A percentile compares a stretch with the other conserved stretches of the same genome.
Conservation (phyloP, 1,284 basidiomycete genomes). For the Chalciporus piperatoides region DNA sequence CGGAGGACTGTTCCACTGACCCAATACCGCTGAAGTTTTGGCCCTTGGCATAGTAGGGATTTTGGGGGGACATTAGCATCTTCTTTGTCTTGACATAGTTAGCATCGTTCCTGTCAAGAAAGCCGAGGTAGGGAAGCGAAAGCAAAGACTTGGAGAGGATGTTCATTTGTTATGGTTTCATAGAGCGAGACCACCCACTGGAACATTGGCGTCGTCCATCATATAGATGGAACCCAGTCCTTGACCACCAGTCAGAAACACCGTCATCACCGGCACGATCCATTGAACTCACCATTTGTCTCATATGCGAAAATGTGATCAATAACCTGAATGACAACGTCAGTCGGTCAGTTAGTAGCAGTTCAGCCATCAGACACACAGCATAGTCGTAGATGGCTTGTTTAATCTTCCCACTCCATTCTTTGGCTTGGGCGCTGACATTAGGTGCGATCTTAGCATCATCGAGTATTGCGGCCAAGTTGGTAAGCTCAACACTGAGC, state of each 20-base stretch:
- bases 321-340: constrained; percentile 40
- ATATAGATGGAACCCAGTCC: constrained; percentile 66
- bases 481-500: constrained; percentile 66
- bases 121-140: constrained; percentile 74
- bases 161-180: constrained; percentile 6
- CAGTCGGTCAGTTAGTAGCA: constrained; percentile 7
- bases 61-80: constrained; percentile 54
- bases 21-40: constrained; percentile 63
- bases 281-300: constrained; percentile 52
- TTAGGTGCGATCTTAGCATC: constrained; percentile 44
- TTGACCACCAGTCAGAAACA: constrained; percentile 20
- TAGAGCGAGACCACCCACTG: constrained; percentile 42
- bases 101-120: constrained; percentile 56
- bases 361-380: constrained; percentile 33
- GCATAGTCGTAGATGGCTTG: constrained; percentile 64
- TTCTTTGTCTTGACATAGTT: constrained; percentile 61
- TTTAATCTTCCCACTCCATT: constrained; percentile 57
- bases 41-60: constrained; percentile 69
- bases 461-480: constrained; percentile 61
- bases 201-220: constrained; percentile 82
- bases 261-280: not conserved
- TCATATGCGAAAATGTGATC: constrained; percentile 74
- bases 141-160: constrained; percentile 53
- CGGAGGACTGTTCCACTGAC: constrained; percentile 38
- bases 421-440: constrained; percentile 50